Conservation (phyloP, 2,329 filamentous ascomycete species). For the Tolypocladium sp. region DNA sequence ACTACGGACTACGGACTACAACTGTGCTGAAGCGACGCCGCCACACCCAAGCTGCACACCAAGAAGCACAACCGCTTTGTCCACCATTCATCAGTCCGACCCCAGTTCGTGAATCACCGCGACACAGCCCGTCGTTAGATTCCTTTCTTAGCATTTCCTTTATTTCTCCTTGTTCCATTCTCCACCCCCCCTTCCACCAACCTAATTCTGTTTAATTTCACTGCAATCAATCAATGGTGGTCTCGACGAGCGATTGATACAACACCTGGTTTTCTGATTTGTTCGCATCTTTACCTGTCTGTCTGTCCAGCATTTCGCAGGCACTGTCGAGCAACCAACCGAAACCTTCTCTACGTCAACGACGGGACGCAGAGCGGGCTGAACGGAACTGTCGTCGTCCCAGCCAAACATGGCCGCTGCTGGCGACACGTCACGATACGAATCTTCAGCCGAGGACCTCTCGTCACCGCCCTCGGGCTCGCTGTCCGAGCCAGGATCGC, state of each 20-base stretch:
- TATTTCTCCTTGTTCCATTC: neutral
- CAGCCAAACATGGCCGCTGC: slow-evolving; percentile 15
- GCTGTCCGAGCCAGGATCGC: slow-evolving; percentile 39
- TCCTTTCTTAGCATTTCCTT: neutral
- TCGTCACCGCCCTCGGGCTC: slow-evolving; percentile 43
- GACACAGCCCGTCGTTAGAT: neutral
- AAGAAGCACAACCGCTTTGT: neutral
- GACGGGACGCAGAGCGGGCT: neutral
- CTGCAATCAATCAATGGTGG: neutral
- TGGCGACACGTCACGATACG: slow-evolving; percentile 28
- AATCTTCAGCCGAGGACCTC: slow-evolving; percentile 38
- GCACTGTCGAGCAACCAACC: neutral
- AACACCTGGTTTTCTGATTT: neutral
- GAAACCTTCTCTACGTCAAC: neutral
- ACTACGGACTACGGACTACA: too few relatives aligned
- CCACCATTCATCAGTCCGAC: neutral
- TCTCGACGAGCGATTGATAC: neutral
- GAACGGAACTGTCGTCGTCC: neutral
- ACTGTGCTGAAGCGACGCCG: neutral
- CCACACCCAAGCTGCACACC: too few relatives aligned
- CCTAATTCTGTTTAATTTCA: neutral
- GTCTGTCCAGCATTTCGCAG: neutral
- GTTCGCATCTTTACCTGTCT: neutral
- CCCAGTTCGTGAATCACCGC: neutral
- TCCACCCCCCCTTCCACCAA: neutral